Percentiles rank a stretch among this genome's conserved stretches.
These are phyloP conservation scores for Rhizopus delemar DNA, from an alignment of 371 early-diverging fungal genomes.

Conservation along the genomic window DNA sequence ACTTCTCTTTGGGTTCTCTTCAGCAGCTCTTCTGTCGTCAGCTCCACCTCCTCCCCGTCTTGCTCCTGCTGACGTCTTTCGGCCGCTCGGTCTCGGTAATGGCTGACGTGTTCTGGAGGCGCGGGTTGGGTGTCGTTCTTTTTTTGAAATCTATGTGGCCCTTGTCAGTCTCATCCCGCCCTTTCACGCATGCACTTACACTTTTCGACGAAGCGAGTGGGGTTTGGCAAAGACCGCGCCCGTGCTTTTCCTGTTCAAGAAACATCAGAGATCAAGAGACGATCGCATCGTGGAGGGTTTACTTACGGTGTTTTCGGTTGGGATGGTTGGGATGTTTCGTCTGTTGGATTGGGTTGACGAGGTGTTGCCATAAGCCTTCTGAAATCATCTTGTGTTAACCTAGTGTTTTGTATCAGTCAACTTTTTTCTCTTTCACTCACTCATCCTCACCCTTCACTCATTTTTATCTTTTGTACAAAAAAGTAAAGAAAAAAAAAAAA, in stretches of 20 bases:
- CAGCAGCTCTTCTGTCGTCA: constrained; percentile 33
- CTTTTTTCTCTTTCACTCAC: neutral
- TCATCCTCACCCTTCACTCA: neutral
- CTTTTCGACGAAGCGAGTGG: constrained; percentile 41
- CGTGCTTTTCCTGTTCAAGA: constrained; percentile 33
- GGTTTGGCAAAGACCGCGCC: constrained; percentile 54
- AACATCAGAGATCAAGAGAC: constrained; percentile 9
- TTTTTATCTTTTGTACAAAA: neutral
- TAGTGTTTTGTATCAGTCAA: constrained; percentile 14
- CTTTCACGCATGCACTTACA: constrained; percentile 16
- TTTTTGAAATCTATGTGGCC: constrained; percentile 17
- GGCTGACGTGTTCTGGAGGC: constrained; percentile 6
- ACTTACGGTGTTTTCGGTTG: constrained; percentile 51
- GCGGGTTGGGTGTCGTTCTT: constrained; percentile 18
- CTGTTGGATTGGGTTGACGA: constrained; percentile 40
- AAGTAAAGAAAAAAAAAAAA: neutral
- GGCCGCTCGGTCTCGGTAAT: constrained; percentile 87
- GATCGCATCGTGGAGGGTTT: constrained; percentile 1
- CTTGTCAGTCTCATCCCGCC: neutral
- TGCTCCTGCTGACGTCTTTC: constrained; percentile 76
- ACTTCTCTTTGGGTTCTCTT: constrained; percentile 28
- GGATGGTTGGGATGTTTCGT: constrained; percentile 26
- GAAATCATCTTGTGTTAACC: constrained; percentile 80
- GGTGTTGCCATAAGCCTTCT: constrained; percentile 79
- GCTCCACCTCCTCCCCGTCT: constrained; percentile 24